These are phyloP conservation scores for Magnolia kwangsiensis DNA, from an alignment of 164 flowering plant genomes.

Conservation along the genomic window DNA sequence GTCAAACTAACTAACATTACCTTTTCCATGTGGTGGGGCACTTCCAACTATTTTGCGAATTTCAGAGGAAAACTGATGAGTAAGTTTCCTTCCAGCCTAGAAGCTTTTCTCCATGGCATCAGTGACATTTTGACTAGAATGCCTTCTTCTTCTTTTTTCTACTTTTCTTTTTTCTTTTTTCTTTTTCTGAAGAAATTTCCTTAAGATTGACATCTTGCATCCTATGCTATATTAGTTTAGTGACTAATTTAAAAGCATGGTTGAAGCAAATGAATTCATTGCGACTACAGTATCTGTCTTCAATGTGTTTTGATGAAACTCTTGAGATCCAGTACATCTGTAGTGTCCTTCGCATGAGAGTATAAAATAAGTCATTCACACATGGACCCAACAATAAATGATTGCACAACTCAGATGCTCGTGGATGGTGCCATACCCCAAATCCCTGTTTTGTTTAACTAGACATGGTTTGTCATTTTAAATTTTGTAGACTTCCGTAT, in stretches of 20 bases:
- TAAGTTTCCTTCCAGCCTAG: constrained; percentile 42
- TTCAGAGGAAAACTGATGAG: constrained; percentile 90
- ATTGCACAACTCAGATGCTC: too few relatives aligned
- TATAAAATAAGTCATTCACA: background rate
- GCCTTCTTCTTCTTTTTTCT: background rate
- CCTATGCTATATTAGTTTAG: too few relatives aligned
- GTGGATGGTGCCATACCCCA: too few relatives aligned
- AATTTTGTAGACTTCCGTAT: too few relatives aligned
- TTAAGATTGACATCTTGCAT: background rate
- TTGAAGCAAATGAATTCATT: too few relatives aligned
- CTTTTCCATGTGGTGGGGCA: constrained; percentile 19
- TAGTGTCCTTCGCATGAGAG: background rate
- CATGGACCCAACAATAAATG: too few relatives aligned
- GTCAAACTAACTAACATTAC: constrained; percentile 15
- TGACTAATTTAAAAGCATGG: too few relatives aligned
- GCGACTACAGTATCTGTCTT: too few relatives aligned
- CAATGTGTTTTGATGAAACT: background rate
- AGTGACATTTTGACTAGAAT: background rate
- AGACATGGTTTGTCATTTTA: too few relatives aligned
- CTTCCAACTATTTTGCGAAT: constrained; percentile 14
- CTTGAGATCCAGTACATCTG: background rate
- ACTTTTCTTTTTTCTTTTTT: background rate
- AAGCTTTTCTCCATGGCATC: constrained; percentile 3
- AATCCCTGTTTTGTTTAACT: too few relatives aligned
- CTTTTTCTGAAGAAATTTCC: too few relatives aligned